Conservation (phyloP, 805 yeast genomes). For the Sugiyamaella valdiviana region DNA sequence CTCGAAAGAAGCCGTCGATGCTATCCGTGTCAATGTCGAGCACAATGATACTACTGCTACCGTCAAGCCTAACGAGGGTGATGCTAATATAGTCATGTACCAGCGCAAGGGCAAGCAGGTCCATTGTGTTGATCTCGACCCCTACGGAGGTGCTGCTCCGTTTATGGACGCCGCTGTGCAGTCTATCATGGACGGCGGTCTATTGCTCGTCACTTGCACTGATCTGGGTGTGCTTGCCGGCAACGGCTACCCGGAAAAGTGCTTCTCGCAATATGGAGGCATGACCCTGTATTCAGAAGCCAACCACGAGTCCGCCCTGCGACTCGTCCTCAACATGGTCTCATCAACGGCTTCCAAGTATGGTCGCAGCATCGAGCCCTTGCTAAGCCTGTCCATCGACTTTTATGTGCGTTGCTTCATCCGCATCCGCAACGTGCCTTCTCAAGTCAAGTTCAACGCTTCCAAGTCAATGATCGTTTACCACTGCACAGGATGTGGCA, state of each 20-base stretch:
- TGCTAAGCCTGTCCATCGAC: constrained; percentile 80
- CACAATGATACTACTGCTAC: constrained; percentile 54
- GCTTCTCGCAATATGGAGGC: constrained; percentile 93
- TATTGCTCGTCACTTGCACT: constrained; percentile 88
- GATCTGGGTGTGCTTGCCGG: constrained; percentile 96
- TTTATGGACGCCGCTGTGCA: constrained; percentile 90
- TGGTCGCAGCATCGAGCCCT: constrained; percentile 80
- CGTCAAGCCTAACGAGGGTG: constrained; percentile 70
- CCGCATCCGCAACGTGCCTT: constrained; percentile 69
- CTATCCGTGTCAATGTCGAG: constrained; percentile 65
- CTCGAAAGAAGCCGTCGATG: constrained; percentile 73
- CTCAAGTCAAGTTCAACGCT: constrained; percentile 72
- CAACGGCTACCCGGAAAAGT: constrained; percentile 92
- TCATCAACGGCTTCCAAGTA: constrained; percentile 84
- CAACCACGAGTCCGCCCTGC: constrained; percentile 87
- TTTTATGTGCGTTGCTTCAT: constrained; percentile 86
- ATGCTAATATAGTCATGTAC: constrained; percentile 84
- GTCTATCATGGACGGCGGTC: constrained; percentile 74
- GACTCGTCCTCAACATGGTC: constrained; percentile 73
- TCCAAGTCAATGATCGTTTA: constrained; percentile 71
- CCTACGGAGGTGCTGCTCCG: constrained; percentile 96
- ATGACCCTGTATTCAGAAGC: constrained; percentile 78
- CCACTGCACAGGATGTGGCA: constrained; percentile 83
- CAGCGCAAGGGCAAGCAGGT: constrained; percentile 29
- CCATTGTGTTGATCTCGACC: constrained; percentile 91